Base-by-base conservation (phyloP, 768 basidiomycete species). In the Steccherinum ochraceum region DNA sequence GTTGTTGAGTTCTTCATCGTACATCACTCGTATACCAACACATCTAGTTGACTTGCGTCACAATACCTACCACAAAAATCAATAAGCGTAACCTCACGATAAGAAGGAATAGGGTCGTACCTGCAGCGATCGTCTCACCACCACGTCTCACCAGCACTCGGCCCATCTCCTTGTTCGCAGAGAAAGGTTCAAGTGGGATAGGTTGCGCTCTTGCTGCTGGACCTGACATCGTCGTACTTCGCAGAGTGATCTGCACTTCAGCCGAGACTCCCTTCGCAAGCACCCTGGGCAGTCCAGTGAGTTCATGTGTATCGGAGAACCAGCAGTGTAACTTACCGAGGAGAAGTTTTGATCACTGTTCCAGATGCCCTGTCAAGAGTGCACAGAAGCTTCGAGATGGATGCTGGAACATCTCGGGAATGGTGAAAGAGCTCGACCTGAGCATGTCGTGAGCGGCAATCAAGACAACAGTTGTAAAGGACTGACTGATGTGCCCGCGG, bases 381-480 rank as follows among this genome's bases (percentile, higher is more conserved):
- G 1, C 86, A 76, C n/a, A 89, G 65, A 24, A 98, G 74, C 58
- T 86, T 91, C 3, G 83, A 80, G 48, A 96, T 79, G 11, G 86
- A 89, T 0, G 93, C 95, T 7, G 96, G 93, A 2, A 95, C 81
- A 63, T 98, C 92, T 40, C 81, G 78, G 1, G 93, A 94, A 62
- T 99, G 94, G 62, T 96, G 91, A 69, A 92, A 98, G 11, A 99
- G 70, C 64, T 99, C 96, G 42, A 98, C 77, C 91, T 90, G 58
- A 27, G 49, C 11, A 10, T 5, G 20, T 40, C 20, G 52, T 27
- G 21, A 21, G 23, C 1, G 7, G 13, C 16, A 51, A 39, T 24
- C 40, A 16, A n/a, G 16, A 2, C 16, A 27, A 43, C 16, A 19
- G 20, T n/a, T 42, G 23, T 13, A 24, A 3, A 2, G 12, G 5